Evolutionary conservation across 202 grass and related monocot species (phyloP), one percentile per base, ranked within the genome.

Genomic region (Schoenoplectus tabernaemontani): DNA sequence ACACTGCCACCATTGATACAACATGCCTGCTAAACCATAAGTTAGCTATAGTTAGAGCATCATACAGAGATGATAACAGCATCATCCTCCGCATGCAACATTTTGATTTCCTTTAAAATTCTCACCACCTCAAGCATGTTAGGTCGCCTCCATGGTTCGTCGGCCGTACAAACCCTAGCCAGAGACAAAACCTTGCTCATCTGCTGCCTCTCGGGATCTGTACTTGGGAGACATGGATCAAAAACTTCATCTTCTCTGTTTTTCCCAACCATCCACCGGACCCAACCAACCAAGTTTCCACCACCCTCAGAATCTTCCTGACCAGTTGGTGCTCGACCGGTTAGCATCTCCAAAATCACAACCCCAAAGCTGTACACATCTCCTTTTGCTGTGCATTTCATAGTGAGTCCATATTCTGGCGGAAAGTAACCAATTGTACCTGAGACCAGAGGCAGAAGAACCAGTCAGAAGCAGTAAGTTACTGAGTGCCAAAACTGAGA

Each of bases 381-480:
- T 6, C 96, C 96, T 75, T 92, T 95, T 6, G 53, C 64, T 0
- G 91, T 92, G 47, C 90, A 92, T 68, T 99, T 92, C 96, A 99
- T 99, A 38, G 81, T 92, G 56, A 85, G 56, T 10, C 96, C 96
- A 3, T 99, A 95, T 78, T 99, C 96, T 17, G 92, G 96, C 16
- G 96, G 91, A 12, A 95, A 95, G 78, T 95, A 95, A 15, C 96
- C 96, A 56, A 92, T 91, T n/a, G 96, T 99, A 78, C 96, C 96
- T 80, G 60, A 38, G 13, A 64, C 32, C n/a, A 43, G 38, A 78
- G 34, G 23, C 20, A 5, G 20, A 15, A 22, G 30, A 38, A 41
- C 39, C 19, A 4, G 10, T 70, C 20, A 70, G 41, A 64, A 70
- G 20, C n/a, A 57, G 57, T 28, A 61, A 44, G 44, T 71, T 8